These are phyloP conservation scores for Hypocreales sp. DNA, from an alignment of 2,329 filamentous ascomycete species.

Conservation along the genomic window DNA sequence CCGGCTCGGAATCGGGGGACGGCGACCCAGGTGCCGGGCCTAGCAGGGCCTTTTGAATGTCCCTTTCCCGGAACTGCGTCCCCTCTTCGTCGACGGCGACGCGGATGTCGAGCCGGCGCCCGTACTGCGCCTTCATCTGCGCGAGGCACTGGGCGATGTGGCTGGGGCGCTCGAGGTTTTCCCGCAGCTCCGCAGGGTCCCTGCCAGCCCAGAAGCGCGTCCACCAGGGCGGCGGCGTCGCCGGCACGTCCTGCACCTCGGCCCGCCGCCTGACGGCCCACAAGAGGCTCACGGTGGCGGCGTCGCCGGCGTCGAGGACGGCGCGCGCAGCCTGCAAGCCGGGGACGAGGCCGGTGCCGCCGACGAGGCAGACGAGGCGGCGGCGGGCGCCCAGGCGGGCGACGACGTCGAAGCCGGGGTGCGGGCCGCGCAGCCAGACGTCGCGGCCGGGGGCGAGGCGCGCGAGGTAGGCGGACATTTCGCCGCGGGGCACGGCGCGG, in stretches of 20 bases:
- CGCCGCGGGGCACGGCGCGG: conserved; percentile 61
- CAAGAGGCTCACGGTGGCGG: conserved; percentile 46
- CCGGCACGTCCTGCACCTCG: conserved; percentile 24
- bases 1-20: not conserved
- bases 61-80: conserved; percentile 41
- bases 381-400: conserved; percentile 13
- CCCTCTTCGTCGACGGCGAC: conserved; percentile 77
- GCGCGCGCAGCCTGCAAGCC: conserved; percentile 66
- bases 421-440: conserved; percentile 67
- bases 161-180: conserved; percentile 15
- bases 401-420: conserved; percentile 45
- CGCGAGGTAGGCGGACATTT: conserved; percentile 73
- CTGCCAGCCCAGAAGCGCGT: conserved; percentile 7
- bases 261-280: conserved; percentile 59
- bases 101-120: conserved; percentile 43
- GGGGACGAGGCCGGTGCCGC: conserved; percentile 83
- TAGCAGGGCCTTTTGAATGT: conserved; percentile 24
- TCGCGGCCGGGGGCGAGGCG: conserved; percentile 43
- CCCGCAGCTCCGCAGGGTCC: conserved; percentile 7
- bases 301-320: conserved; percentile 27
- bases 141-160: conserved; percentile 47
- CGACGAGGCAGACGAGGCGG: conserved; percentile 69
- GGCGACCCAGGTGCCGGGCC: not conserved
- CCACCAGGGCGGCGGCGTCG: conserved; percentile 9
- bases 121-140: conserved; percentile 41